These are phyloP conservation scores for Euphrasia confusa DNA, from an alignment of 257 asterid species.

Conservation along the genomic window DNA sequence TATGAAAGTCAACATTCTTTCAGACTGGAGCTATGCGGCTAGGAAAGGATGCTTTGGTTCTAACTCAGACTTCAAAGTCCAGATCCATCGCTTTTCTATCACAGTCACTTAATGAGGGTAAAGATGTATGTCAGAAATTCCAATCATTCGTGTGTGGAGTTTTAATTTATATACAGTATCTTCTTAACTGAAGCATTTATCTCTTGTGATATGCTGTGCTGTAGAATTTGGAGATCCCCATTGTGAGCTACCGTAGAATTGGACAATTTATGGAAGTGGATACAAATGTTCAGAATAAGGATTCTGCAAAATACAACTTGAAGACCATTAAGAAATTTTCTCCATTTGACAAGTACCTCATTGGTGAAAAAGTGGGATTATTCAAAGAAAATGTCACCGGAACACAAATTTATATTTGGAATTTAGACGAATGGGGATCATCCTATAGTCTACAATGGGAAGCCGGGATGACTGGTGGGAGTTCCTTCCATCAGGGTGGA, in stretches of 20 bases:
- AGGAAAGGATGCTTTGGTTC: slow-evolving; percentile 84
- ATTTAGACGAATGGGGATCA: slow-evolving; percentile 78
- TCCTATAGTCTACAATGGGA: slow-evolving; percentile 58
- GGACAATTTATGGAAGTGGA: slow-evolving; percentile 72
- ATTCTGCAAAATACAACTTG: slow-evolving; percentile 52
- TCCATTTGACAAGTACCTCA: slow-evolving; percentile 70
- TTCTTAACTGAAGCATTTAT: slow-evolving; percentile 7
- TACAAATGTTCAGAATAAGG: slow-evolving; percentile 45
- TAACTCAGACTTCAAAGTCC: slow-evolving; percentile 63
- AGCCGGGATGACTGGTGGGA: slow-evolving; percentile 52
- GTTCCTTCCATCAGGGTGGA: slow-evolving; percentile 73
- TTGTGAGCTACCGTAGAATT: slow-evolving; percentile 58
- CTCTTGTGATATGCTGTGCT: slow-evolving; percentile 24
- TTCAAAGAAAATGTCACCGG: slow-evolving; percentile 58
- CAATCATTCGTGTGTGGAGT: slow-evolving; percentile 4
- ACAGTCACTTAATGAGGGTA: slow-evolving; percentile 69
- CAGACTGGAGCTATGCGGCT: slow-evolving; percentile 85
- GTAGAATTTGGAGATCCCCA: slow-evolving; percentile 78
- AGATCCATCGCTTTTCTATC: slow-evolving; percentile 83
- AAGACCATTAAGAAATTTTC: slow-evolving; percentile 56
- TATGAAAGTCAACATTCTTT: slow-evolving; percentile 18
- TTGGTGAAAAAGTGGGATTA: slow-evolving; percentile 63
- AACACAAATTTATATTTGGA: slow-evolving; percentile 78
- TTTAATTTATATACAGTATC: slow-evolving; percentile 2
- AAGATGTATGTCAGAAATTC: slow-evolving; percentile 42